Evolutionary conservation across 2,329 filamentous ascomycete species (phyloP), one percentile per base, ranked within the genome.

Genomic region (Colletotrichum shisoi): DNA sequence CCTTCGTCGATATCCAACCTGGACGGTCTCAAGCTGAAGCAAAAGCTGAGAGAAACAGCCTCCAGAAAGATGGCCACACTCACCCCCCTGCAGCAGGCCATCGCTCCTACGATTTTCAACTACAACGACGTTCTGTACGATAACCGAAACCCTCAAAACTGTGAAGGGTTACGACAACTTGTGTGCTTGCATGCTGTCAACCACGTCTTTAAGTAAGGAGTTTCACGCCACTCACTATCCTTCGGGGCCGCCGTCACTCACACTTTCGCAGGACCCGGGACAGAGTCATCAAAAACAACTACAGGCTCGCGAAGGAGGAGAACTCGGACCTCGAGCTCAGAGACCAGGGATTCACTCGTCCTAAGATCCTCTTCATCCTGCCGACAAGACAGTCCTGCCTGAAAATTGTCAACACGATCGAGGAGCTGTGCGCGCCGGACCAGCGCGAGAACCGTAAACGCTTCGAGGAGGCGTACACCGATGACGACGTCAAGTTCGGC

Each of bases 381-480:
- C 94, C 95, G 3, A 98, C 95, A 0, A 88, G 94, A 62, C 89
- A 97, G 74, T 90, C 93, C 0, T 96, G 93, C 71, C 90, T 91
- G 34, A 88, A 89, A 57, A 89, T 91, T 72, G 83, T 97, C 44
- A 88, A 96, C 56, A 87, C 86, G 46, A 93, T 99, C 51, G 89
- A 90, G 48, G 84, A 87, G 5, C 79, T 97, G 27, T 92, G 89
- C 78, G 84, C 90, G 68, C 91, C 93, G 0, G 94, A 97, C 64
- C 94, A 97, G 74, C 92, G 97, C 76, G 95, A 98, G 77, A 97
- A 98, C 80, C 91, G 91, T 72, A 95, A 96, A 77, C 88, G 95
- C 0, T 98, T 99, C 73, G 85, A 94, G 44, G 94, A 97, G 63
- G 87, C 87, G 1, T 99, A 94, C 77, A 84, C 89, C 7, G 86